These are phyloP conservation scores for Parastagonospora avenae DNA, from an alignment of 2,329 filamentous ascomycete genomes.

Conservation along the genomic window DNA sequence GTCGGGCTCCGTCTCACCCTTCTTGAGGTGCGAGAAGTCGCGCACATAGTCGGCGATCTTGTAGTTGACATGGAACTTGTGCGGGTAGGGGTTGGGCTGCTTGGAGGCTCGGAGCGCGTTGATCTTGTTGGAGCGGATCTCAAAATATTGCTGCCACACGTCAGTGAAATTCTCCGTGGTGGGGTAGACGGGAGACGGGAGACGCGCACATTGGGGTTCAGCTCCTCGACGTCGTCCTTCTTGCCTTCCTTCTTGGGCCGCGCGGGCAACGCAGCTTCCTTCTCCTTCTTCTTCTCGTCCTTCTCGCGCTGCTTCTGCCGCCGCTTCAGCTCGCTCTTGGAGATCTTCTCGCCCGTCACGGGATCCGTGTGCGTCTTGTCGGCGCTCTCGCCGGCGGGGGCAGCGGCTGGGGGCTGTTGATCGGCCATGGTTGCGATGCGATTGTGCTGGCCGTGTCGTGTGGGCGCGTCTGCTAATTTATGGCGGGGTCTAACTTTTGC, in stretches of 20 bases:
- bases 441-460: constrained; percentile 19
- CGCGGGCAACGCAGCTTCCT: constrained; percentile 71
- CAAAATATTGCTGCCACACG: constrained; percentile 78
- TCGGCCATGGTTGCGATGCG: constrained; percentile 39
- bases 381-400: constrained; percentile 33
- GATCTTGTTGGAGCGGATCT: constrained; percentile 86
- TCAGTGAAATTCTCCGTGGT: constrained; percentile 12
- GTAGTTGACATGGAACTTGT: constrained; percentile 89
- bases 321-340: constrained; percentile 76
- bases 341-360: constrained; percentile 82
- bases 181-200: no score
- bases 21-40: constrained; percentile 81
- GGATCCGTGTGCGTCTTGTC: constrained; percentile 83
- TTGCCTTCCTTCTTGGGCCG: constrained; percentile 66
- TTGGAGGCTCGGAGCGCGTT: constrained; percentile 75
- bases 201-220: constrained; percentile 71
- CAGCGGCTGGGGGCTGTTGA: constrained; percentile 32
- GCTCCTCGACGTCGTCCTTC: constrained; percentile 70
- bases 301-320: constrained; percentile 89
- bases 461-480: constrained; percentile 21
- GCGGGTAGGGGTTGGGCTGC: constrained; percentile 81
- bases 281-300: constrained; percentile 88
- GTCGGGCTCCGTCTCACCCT: constrained; percentile 80
- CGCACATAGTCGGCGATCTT: constrained; percentile 79
- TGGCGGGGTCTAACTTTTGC: constrained; percentile 20